phyloP scores from a whole-genome alignment of 2,329 filamentous ascomycete species.

The Scorias spongiosa region DNA sequence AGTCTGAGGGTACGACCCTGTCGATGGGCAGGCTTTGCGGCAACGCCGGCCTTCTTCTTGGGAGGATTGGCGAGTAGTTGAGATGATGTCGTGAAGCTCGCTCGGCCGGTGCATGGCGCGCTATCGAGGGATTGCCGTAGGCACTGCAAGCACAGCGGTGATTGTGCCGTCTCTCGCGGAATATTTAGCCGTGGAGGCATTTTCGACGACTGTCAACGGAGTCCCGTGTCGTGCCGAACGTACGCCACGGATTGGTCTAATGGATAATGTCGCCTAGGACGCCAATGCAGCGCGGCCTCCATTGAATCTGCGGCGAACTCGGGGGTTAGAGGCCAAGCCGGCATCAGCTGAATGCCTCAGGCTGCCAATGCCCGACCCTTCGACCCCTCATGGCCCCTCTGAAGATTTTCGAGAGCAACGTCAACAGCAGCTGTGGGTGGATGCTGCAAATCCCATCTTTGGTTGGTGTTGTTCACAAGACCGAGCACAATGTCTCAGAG shows the following conservation, averaged over 20 bases:
- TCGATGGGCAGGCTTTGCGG: constrained; percentile 1
- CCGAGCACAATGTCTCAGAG: not conserved
- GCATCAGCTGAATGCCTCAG: not conserved
- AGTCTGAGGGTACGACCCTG: constrained; percentile 15
- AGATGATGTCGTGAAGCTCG: constrained; percentile 20
- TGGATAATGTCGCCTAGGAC: not conserved
- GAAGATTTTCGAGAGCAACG: no score
- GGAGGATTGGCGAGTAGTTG: constrained; percentile 12
- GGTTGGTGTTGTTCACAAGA: no score
- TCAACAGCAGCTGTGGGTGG: no score
- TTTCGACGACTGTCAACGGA: not conserved
- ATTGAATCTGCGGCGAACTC: not conserved
- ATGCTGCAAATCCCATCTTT: no score
- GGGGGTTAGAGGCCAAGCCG: not conserved
- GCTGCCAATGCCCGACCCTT: not conserved
- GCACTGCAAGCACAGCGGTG: not conserved
- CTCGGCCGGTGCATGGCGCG: constrained; percentile 3
- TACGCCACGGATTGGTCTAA: no score
- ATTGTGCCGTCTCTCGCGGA: not conserved
- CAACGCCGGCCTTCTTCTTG: constrained; percentile 12
- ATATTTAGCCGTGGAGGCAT: not conserved
- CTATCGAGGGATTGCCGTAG: not conserved
- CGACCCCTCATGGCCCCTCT: no score
- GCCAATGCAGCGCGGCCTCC: not conserved
- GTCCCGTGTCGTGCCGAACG: no score